phyloP scores from a whole-genome alignment of 495 filamentous ascomycete genomes.

The Lasiosphaeria ovina region DNA sequence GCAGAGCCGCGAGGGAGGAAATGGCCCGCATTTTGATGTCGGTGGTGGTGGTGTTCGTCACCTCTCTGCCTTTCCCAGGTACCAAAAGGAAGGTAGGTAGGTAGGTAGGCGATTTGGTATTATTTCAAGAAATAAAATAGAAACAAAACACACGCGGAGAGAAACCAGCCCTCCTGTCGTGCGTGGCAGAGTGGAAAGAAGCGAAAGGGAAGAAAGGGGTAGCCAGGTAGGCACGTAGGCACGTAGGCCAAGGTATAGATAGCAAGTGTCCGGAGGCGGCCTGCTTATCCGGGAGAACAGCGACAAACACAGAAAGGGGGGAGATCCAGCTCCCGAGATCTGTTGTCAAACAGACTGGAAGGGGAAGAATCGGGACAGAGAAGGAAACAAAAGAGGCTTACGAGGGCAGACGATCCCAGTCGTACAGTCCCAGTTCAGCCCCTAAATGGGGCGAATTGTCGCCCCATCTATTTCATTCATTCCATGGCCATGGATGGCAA shows the following conservation, averaged over 20 bases:
- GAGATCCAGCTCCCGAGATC: not conserved
- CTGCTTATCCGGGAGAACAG: not conserved
- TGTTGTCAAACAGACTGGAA: not conserved
- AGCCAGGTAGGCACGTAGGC: conserved; percentile 10
- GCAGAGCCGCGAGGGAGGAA: conserved; percentile 22
- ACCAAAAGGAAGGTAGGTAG: not conserved
- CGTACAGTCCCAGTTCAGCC: too few relatives aligned
- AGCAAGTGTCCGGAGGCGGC: not conserved
- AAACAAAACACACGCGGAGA: conserved; percentile 6
- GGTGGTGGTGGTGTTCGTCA: not conserved
- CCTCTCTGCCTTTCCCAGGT: not conserved
- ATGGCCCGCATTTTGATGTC: conserved; percentile 33
- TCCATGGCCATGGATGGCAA: too few relatives aligned
- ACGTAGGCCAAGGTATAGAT: conserved; percentile 8
- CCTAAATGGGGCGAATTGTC: too few relatives aligned
- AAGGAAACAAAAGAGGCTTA: not conserved
- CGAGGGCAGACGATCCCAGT: not conserved
- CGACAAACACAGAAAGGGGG: not conserved
- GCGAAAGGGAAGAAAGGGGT: conserved; percentile 8
- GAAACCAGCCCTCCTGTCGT: conserved; percentile 1
- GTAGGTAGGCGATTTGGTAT: not conserved
- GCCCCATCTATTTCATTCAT: too few relatives aligned
- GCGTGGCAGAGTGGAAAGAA: not conserved
- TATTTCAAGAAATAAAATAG: conserved; percentile 12
- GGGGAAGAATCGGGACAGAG: not conserved